Conservation (phyloP, 106 monocot species). For the Amphibolis antarctica region DNA sequence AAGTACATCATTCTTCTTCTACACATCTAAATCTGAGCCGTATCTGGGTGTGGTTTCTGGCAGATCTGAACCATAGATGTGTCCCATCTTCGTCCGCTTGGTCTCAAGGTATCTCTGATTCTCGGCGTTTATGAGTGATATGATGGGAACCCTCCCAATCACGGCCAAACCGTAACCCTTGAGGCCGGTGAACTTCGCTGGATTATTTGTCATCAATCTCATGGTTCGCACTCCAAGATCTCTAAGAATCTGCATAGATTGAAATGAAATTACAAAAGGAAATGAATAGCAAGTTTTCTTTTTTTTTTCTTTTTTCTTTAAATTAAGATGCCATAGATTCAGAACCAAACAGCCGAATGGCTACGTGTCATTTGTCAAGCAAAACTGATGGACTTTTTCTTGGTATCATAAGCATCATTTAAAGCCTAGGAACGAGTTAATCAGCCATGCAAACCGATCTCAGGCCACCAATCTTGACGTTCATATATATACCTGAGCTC, state of each 20-base stretch:
- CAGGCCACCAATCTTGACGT: too few species aligned
- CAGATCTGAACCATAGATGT: slow-evolving; percentile 80
- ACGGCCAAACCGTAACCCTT: slow-evolving; percentile 79
- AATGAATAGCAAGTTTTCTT: too few species aligned
- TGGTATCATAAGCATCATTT: too few species aligned
- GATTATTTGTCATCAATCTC: slow-evolving; percentile 88
- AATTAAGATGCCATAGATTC: too few species aligned
- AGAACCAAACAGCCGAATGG: too few species aligned
- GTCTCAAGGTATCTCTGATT: slow-evolving; percentile 83
- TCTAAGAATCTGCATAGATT: slow-evolving; percentile 44
- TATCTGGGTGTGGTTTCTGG: slow-evolving; percentile 12
- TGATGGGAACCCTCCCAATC: slow-evolving; percentile 57
- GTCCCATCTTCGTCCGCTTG: slow-evolving; percentile 84
- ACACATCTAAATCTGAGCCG: not conserved
- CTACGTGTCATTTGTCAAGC: too few species aligned
- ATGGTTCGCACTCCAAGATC: slow-evolving; percentile 84
- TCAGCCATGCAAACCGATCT: too few species aligned
- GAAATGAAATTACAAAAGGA: not conserved
- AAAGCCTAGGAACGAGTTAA: too few species aligned
- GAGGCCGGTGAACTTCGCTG: slow-evolving; percentile 69
- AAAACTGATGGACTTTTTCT: too few species aligned
- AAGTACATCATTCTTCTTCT: not conserved
- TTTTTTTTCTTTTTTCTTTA: too few species aligned
- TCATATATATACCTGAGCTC: slow-evolving; percentile 57
- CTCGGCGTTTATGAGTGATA: slow-evolving; percentile 65